Percentiles rank a stretch among this genome's conserved stretches.
Conservation (phyloP, 306 rosid genomes). For the Neltuma alba region DNA sequence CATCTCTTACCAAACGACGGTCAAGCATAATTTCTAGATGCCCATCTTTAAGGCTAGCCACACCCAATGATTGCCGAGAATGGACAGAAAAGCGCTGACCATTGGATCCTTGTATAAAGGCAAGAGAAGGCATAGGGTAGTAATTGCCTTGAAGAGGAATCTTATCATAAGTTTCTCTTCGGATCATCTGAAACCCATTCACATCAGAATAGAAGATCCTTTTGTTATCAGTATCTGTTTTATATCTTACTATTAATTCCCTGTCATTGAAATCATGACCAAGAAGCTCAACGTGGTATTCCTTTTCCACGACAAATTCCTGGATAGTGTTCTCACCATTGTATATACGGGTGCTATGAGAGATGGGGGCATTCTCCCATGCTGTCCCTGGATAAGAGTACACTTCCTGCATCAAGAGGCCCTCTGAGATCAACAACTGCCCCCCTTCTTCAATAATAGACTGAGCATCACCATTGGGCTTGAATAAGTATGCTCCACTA, state of each 20-base stretch:
- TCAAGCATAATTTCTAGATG: conserved; percentile 99
- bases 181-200: conserved; percentile 96
- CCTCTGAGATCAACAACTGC: conserved; percentile 68
- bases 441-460: conserved; percentile 73
- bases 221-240: conserved; percentile 79
- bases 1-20: conserved; percentile 86
- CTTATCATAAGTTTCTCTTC: conserved; percentile 91
- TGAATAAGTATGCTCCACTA: conserved; percentile 90
- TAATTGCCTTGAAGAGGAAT: conserved; percentile 96
- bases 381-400: conserved; percentile 80
- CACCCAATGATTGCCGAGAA: conserved; percentile 90
- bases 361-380: conserved; percentile 76
- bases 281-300: conserved; percentile 90
- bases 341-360: conserved; percentile 92
- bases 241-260: conserved; percentile 89
- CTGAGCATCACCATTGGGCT: conserved; percentile 78
- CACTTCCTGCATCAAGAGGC: conserved; percentile 87
- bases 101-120: conserved; percentile 78
- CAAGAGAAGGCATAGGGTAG: conserved; percentile 94
- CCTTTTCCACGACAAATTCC: conserved; percentile 82
- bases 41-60: conserved; percentile 87
- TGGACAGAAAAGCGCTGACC: conserved; percentile 92
- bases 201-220: conserved; percentile 82
- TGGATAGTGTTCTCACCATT: conserved; percentile 69
- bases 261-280: conserved; percentile 68